phyloP scores from a whole-genome alignment of 371 early-diverging fungal species.

The Batrachochytrium dendrobatidis region DNA sequence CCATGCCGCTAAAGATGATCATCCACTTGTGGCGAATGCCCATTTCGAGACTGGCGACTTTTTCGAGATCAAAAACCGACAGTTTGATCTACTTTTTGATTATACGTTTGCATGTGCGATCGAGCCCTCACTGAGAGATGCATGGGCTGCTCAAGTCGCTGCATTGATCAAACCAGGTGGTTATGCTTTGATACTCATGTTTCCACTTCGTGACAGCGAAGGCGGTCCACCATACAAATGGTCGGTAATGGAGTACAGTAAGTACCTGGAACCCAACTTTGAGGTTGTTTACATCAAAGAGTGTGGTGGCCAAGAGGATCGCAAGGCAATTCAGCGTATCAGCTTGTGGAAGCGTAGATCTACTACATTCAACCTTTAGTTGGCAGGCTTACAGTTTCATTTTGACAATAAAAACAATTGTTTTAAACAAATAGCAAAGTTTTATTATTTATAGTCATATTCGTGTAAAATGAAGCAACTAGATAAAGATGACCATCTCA shows the following conservation, averaged over 20 bases:
- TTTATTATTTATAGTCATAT: too few species aligned
- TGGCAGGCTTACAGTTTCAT: too few species aligned
- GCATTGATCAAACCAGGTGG: not conserved
- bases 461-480: too few species aligned
- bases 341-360: too few species aligned
- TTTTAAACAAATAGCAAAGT: too few species aligned
- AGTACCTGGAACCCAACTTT: not conserved
- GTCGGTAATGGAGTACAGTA: not conserved
- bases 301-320: too few species aligned
- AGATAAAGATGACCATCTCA: too few species aligned
- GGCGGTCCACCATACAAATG: conserved; percentile 1
- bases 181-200: conserved; percentile 1
- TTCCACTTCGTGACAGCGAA: not conserved
- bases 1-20: not conserved
- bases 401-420: too few species aligned
- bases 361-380: too few species aligned
- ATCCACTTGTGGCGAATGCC: not conserved
- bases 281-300: not conserved
- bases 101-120: conserved; percentile 5
- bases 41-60: conserved; percentile 4
- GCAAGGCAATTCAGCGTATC: too few species aligned
- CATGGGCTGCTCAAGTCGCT: not conserved
- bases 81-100: conserved; percentile 2
- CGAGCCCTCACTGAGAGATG: conserved; percentile 1
- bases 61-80: not conserved